phyloP scores from a whole-genome alignment of 2,329 filamentous ascomycete genomes.

The Talaromyces sp. region DNA sequence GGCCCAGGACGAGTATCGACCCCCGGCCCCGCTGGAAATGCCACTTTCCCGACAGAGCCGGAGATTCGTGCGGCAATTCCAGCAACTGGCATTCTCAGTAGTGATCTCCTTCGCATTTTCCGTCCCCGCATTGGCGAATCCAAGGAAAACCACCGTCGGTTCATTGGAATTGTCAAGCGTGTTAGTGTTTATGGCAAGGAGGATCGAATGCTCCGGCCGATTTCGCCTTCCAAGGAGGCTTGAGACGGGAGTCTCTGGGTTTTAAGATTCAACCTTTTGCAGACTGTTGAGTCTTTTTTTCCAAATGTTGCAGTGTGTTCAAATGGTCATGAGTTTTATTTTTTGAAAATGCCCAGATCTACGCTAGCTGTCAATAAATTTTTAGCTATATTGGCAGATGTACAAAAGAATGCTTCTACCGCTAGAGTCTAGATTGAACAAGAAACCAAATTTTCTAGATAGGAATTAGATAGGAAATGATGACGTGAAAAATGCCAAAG shows the following conservation, averaged over 20 bases:
- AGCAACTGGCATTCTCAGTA: constrained; percentile 47
- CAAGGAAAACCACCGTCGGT: constrained; percentile 44
- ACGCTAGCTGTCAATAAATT: neutral
- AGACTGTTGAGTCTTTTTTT: neutral
- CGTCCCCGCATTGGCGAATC: constrained; percentile 46
- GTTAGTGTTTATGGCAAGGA: constrained; percentile 48
- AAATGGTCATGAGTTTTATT: no score
- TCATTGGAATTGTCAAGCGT: constrained; percentile 50
- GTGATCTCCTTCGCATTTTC: constrained; percentile 48
- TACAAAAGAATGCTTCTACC: neutral
- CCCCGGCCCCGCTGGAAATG: constrained; percentile 27
- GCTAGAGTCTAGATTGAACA: neutral
- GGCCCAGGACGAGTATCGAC: constrained; percentile 36
- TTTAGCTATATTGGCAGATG: neutral
- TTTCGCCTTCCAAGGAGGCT: constrained; percentile 34
- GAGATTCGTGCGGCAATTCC: constrained; percentile 54
- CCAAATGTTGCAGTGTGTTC: no score
- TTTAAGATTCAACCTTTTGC: neutral
- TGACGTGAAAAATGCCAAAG: neutral
- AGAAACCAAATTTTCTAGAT: neutral
- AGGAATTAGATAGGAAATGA: neutral
- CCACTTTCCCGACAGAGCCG: constrained; percentile 47
- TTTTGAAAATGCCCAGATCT: no score
- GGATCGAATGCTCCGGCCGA: constrained; percentile 45
- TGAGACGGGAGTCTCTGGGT: no score